A percentile compares a stretch with the other conserved stretches of the same genome.
Conservation (phyloP, 1,284 basidiomycete genomes). For the Phaffia rhodozyma region DNA sequence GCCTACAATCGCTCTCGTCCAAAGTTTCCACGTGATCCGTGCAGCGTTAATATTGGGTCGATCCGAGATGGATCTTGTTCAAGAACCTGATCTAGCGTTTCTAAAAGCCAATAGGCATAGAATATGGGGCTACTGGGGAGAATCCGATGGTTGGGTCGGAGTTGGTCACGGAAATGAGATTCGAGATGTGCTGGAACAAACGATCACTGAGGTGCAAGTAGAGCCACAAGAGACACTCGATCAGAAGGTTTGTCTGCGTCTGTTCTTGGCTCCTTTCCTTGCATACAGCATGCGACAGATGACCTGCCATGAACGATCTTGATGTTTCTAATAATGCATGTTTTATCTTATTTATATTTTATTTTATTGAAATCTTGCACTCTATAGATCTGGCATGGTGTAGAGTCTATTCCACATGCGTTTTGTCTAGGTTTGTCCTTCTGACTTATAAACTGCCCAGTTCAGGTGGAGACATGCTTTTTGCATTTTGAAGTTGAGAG, state of each 20-base stretch:
- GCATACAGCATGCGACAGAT: too few species aligned
- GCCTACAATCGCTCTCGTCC: conserved; percentile 28
- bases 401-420: conserved; percentile 22
- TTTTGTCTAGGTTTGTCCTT: conserved; percentile 21
- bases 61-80: conserved; percentile 32
- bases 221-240: neutral
- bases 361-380: too few species aligned
- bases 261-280: too few species aligned
- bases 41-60: conserved; percentile 29
- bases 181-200: conserved; percentile 2
- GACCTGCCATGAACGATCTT: too few species aligned
- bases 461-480: too few species aligned
- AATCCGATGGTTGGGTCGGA: conserved; percentile 22
- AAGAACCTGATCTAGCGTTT: conserved; percentile 28
- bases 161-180: conserved; percentile 17
- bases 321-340: neutral
- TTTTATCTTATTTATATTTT: too few species aligned
- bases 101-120: neutral
- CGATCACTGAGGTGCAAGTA: neutral
- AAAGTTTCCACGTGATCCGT: conserved; percentile 26
- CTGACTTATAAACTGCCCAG: neutral
- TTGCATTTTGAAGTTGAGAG: too few species aligned
- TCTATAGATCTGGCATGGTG: conserved; percentile 16
- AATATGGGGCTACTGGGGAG: conserved; percentile 21
- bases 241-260: conserved; percentile 3